These are phyloP conservation scores for Fragilaria crotonensis DNA, from an alignment of 108 stramenopile genomes.

Conservation along the genomic window DNA sequence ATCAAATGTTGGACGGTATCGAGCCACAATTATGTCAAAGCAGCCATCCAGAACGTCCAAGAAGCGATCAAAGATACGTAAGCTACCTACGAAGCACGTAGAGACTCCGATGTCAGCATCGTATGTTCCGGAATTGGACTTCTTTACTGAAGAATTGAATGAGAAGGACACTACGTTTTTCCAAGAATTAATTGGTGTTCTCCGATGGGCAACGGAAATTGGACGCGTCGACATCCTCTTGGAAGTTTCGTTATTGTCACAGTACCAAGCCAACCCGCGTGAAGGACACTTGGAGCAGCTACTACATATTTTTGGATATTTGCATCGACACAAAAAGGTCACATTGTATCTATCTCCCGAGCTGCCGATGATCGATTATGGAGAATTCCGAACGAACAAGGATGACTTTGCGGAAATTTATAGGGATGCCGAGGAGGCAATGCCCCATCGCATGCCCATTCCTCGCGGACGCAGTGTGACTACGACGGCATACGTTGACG, in stretches of 20 bases:
- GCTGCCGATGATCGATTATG: no score
- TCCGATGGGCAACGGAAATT: no score
- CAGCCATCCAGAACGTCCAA: no score
- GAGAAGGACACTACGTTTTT: no score
- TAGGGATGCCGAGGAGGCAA: slow-evolving; percentile 10
- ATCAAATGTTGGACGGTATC: no score
- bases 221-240: slow-evolving; percentile 16
- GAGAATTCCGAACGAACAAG: no score
- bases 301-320: slow-evolving; percentile 25
- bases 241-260: slow-evolving; percentile 23
- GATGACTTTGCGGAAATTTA: slow-evolving; percentile 7
- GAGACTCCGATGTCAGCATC: slow-evolving; percentile 2
- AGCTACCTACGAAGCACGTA: background rate
- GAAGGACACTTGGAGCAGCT: slow-evolving; percentile 24
- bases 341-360: slow-evolving; percentile 2
- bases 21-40: no score
- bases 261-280: slow-evolving; percentile 14
- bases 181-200: no score
- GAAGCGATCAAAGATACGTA: background rate
- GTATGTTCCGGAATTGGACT: slow-evolving; percentile 13
- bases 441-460: slow-evolving; percentile 4
- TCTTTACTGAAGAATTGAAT: slow-evolving; percentile 4
- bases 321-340: slow-evolving; percentile 6
- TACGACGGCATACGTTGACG: slow-evolving; percentile 7
- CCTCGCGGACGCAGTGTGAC: slow-evolving; percentile 11